These are phyloP conservation scores for Colletotrichum trifolii DNA, from an alignment of 2,329 filamentous ascomycete genomes.

Conservation along the genomic window DNA sequence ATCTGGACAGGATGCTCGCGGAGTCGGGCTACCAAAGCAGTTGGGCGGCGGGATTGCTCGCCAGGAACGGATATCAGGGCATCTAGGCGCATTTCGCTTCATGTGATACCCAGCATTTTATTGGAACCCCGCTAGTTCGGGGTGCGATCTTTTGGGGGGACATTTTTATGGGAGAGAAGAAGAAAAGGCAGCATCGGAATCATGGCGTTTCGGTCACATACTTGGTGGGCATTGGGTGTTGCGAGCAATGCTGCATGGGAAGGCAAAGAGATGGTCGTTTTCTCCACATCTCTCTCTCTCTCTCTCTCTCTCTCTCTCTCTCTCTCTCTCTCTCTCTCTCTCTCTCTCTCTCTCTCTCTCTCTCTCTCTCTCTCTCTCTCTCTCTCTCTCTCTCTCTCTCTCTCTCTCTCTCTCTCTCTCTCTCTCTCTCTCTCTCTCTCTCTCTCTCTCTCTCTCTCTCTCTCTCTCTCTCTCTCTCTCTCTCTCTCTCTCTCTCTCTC, in stretches of 20 bases:
- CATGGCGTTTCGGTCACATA: constrained; percentile 28
- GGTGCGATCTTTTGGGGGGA: constrained; percentile 24
- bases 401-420: background rate
- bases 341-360: background rate
- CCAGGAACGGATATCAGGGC: constrained; percentile 35
- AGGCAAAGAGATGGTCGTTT: background rate
- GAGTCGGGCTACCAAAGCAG: constrained; percentile 36
- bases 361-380: background rate
- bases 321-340: background rate
- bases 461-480: too few species aligned
- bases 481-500: too few species aligned
- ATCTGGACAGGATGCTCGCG: constrained; percentile 37
- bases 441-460: too few species aligned
- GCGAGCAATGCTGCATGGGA: constrained; percentile 14
- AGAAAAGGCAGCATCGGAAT: constrained; percentile 8
- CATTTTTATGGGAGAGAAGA: background rate
- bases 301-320: too few species aligned
- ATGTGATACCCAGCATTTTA: constrained; percentile 36
- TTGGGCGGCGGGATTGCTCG: constrained; percentile 38
- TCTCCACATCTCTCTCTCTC: too few species aligned
- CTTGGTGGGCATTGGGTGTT: constrained; percentile 1
- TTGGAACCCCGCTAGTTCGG: constrained; percentile 35
- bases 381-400: background rate
- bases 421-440: too few species aligned
- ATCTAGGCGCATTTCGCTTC: constrained; percentile 35